phyloP scores from a whole-genome alignment of 768 basidiomycete species.

The Clavaria fumosa region DNA sequence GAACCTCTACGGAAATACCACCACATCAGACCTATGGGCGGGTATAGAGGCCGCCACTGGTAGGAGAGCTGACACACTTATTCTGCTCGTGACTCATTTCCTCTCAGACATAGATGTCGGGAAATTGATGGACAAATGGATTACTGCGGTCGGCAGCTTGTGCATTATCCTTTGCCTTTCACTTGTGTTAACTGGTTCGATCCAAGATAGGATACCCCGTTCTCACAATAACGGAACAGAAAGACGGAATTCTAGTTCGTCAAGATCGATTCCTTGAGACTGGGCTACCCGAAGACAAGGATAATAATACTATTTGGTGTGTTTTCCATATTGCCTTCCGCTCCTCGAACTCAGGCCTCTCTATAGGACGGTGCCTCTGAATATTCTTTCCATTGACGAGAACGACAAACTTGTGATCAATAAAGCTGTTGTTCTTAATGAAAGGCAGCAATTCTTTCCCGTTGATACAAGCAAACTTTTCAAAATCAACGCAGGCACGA shows the following conservation, averaged over 20 bases:
- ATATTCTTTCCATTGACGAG: conserved; percentile 45
- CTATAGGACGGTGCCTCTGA: conserved; percentile 66
- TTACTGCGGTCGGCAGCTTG: conserved; percentile 41
- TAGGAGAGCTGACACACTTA: conserved; percentile 6
- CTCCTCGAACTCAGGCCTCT: conserved; percentile 3
- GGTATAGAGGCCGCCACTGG: conserved; percentile 67
- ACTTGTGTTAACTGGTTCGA: conserved; percentile 12
- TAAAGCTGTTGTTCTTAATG: conserved; percentile 44
- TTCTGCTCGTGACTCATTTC: no score
- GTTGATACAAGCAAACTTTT: conserved; percentile 66
- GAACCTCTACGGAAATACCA: conserved; percentile 71
- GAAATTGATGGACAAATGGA: conserved; percentile 84
- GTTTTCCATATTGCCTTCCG: conserved; percentile 1
- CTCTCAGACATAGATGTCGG: conserved; percentile 46
- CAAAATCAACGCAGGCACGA: conserved; percentile 84
- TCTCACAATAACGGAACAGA: conserved; percentile 66
- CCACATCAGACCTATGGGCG: conserved; percentile 77
- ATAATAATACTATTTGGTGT: conserved; percentile 82
- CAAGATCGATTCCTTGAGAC: conserved; percentile 91
- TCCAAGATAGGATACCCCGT: conserved; percentile 76
- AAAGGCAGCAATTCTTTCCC: conserved; percentile 50
- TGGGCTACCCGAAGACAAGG: conserved; percentile 60
- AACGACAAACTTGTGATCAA: conserved; percentile 44
- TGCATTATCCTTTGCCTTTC: no score
- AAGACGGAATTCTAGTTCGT: conserved; percentile 55